Conservation (phyloP, 169 alveolate genomes). For the Perkinsus marinus region DNA sequence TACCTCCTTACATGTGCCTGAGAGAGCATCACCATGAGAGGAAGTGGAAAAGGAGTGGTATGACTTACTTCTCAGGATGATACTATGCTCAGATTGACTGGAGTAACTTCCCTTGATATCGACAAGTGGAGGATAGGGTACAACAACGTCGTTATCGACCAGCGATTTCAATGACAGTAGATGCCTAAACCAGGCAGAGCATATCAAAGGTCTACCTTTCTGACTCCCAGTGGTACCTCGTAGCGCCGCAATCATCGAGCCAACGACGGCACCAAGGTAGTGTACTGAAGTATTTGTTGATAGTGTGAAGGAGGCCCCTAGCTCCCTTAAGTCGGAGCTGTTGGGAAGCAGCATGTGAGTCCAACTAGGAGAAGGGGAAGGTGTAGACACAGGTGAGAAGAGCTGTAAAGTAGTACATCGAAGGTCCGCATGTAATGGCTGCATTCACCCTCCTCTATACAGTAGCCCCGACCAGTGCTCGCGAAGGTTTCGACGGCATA, state of each 20-base stretch:
- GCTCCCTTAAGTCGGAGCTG: conserved; percentile 33
- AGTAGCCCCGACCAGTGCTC: conserved; percentile 89
- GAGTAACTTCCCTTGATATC: conserved; percentile 91
- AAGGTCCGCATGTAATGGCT: conserved; percentile 74
- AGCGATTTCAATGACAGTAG: conserved; percentile 79
- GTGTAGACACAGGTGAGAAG: not conserved
- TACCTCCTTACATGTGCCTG: conserved; percentile 94
- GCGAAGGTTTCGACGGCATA: conserved; percentile 99
- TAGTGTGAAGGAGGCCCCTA: conserved; percentile 52
- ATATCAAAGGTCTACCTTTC: too few relatives aligned
- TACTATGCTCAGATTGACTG: conserved; percentile 99
- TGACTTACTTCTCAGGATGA: conserved; percentile 66
- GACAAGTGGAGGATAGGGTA: conserved; percentile 97
- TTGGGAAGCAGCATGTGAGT: not conserved
- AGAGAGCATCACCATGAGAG: too few relatives aligned
- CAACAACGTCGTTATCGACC: conserved; percentile 86
- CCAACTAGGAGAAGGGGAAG: not conserved
- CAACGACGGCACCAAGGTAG: conserved; percentile 97
- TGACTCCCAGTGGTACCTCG: not conserved
- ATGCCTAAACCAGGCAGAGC: conserved; percentile 65
- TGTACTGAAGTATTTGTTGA: conserved; percentile 83
- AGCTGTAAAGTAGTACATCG: conserved; percentile 46
- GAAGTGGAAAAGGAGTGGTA: too few relatives aligned
- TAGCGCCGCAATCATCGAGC: conserved; percentile 89
- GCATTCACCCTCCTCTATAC: conserved; percentile 29